Evolutionary conservation across 805 yeast species (phyloP), one percentile per base, ranked within the genome.

Genomic region (Suhomyces pyralidae): DNA sequence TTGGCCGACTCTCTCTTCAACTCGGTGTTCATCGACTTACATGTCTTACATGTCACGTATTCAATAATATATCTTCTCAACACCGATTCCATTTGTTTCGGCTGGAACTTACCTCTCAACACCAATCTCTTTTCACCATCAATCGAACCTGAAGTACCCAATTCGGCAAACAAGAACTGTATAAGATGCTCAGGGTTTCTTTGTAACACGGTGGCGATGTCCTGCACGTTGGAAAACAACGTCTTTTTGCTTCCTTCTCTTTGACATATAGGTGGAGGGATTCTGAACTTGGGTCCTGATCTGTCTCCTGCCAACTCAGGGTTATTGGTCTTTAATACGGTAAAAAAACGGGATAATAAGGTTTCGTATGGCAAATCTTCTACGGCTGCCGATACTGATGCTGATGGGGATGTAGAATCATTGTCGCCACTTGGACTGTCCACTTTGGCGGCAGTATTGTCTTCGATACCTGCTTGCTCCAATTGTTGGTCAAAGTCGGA

Each of bases 121-220:
- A 94, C 91, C 71, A 94, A 83, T 75, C 99, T 87, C 80, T 91
- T 90, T 73, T 90, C 93, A 71, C 98, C 99, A 76, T 94, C 99
- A 55, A 94, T 93, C 52, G 97, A 92, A 68, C 99, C 99, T 2
- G 98, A 90, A 19, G 99, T 94, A 85, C 99, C 99, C 82, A 94
- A 81, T 78, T 94, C 99, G 1, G 98, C 97, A 76, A 94, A 94
- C 74, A 94, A 76, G 75, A 88, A 94, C 78, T 91, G 97, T 72
- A 94, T 94, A 59, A 94, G 85, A 76, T 94, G 99, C 67, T 94
- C 99, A 61, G 97, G 94, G 51, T 91, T 88, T 78, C 99, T 86
- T 74, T 94, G 97, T 78, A 94, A 81, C 52, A 91, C 94, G 61
- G 89, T 89, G 57, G 97, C 83, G 62, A 94, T 94, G 65, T 89